Evolutionary conservation across 768 basidiomycete species (phyloP), one percentile per base, ranked within the genome.

Genomic region (Phaffia tasmanica): DNA sequence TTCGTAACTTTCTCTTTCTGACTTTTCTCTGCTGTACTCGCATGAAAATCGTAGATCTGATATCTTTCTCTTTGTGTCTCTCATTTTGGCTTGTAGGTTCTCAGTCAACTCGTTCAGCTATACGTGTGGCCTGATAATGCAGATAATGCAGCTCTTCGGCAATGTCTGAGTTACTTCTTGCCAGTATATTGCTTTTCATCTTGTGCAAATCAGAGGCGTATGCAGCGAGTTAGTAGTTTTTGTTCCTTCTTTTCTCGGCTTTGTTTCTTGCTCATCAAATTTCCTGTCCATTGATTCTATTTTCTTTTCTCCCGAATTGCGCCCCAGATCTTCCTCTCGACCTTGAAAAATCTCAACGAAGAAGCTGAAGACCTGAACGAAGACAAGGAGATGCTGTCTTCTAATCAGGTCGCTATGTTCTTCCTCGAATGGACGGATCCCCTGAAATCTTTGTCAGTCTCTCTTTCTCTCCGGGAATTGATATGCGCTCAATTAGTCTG

Each of bases 351-450:
- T 54, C 81, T 87, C 15, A 76, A 80, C 3, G 77, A 80, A 19
- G 79, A 83, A 57, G 81, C 84, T 63, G 82, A 81, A 23, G 84
- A 85, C 18, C 75, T 85, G 27, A 88, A 87, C 3, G 85, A 85
- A 0, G 85, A 83, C 56, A 82, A 86, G 72, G 82, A 84, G 51
- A 87, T 88, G 84, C 82, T 89, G 15, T 77, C 82, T 0, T 83
- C 86, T 0, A 77, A 83, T 23, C 87, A 89, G 72, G 84, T 89
- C 66, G 85, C 84, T 0, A 78, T 85, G n/a, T 81, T 92, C 76
- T 81, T 93, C 72, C 80, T 86, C 2, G 89, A 92, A 70, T 94
- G 91, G 90, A 88, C 87, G 3, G 86, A 93, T 73, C 87, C 89
- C 0, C 80, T 83, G 72, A 89, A 88, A 72, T 81, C 82, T 47